Evolutionary conservation across 495 filamentous ascomycete species (phyloP).

Genomic region (Cenococcum geophilum): DNA sequence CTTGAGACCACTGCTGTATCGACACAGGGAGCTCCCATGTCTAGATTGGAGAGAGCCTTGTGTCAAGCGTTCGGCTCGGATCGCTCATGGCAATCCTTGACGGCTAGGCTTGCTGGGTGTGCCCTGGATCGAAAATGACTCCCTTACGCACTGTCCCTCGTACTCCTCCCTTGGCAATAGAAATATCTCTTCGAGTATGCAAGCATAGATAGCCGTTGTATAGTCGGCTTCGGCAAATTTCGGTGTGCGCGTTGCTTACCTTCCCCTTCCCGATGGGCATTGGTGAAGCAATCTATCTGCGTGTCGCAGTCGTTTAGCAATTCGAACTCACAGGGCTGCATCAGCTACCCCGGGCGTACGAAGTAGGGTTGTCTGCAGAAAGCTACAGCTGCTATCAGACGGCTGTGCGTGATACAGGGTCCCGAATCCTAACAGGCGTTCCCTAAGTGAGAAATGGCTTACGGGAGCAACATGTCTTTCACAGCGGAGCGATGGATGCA

Average conservation of each 20-base stretch:
- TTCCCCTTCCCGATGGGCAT: background rate
- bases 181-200: background rate
- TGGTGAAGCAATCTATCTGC: background rate
- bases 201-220: background rate
- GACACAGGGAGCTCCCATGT: background rate
- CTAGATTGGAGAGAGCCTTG: background rate
- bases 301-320: background rate
- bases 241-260: too few species aligned
- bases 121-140: background rate
- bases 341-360: background rate
- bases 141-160: background rate
- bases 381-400: background rate
- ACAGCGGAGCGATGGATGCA: background rate
- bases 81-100: background rate
- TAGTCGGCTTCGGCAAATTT: too few species aligned
- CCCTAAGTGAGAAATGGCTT: background rate
- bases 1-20: background rate
- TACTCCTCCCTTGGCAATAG: background rate
- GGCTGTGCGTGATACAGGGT: background rate
- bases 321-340: background rate
- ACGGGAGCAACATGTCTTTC: background rate
- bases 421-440: background rate
- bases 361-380: conserved; percentile 1
- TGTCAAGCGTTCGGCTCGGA: background rate
- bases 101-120: background rate